A percentile compares a stretch with the other conserved stretches of the same genome.
Conservation (phyloP, 2,329 filamentous ascomycete species). For the Aspergillus amoenus region DNA sequence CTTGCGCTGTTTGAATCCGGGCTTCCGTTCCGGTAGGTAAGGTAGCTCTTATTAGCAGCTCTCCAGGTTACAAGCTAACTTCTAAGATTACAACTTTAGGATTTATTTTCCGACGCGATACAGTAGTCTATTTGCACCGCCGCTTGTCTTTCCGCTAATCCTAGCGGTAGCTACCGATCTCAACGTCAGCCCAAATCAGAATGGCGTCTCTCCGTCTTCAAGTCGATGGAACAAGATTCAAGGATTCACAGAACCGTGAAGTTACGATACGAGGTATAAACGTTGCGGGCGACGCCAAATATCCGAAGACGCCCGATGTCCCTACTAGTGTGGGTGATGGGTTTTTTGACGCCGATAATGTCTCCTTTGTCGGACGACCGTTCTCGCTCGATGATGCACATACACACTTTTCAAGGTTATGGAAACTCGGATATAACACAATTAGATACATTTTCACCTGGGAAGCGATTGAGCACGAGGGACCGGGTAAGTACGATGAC, state of each 20-base stretch:
- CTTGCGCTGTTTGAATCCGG: background rate
- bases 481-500: conserved; percentile 90
- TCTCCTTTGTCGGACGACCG: conserved; percentile 83
- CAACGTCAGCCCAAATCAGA: background rate
- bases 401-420: conserved; percentile 80
- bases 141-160: background rate
- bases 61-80: background rate
- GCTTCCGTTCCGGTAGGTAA: background rate
- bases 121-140: background rate
- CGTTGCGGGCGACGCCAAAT: conserved; percentile 85
- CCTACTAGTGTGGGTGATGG: conserved; percentile 74
- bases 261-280: conserved; percentile 93
- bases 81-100: background rate
- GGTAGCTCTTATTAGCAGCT: background rate
- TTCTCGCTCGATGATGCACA: conserved; percentile 82
- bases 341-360: conserved; percentile 91
- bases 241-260: conserved; percentile 77
- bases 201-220: conserved; percentile 77
- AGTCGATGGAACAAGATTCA: conserved; percentile 83
- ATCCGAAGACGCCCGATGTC: conserved; percentile 75
- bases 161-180: background rate
- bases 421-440: conserved; percentile 90
- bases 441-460: conserved; percentile 97
- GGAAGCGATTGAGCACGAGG: conserved; percentile 95
- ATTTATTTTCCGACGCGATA: background rate